Evolutionary conservation across 768 basidiomycete genomes (phyloP).

Genomic region (Pholiota conissans): DNA sequence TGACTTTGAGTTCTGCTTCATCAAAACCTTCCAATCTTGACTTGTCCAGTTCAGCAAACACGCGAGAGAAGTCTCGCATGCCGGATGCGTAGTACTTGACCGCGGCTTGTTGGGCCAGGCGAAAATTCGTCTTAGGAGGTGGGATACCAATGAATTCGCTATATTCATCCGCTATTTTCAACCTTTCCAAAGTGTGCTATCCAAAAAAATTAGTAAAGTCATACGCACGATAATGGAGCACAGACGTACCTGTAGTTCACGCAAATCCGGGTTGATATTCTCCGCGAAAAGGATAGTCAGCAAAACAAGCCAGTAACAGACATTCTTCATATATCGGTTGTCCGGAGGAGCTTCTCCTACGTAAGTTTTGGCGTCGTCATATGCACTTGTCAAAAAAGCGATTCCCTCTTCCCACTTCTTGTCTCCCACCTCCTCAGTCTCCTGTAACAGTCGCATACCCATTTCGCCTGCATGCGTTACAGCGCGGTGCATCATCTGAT

Average conservation of each 20-base stretch:
- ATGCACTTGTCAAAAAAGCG: constrained; percentile 58
- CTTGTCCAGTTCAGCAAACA: constrained; percentile 36
- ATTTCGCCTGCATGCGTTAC: constrained; percentile 60
- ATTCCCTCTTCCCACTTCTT: constrained; percentile 58
- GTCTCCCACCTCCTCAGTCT: constrained; percentile 38
- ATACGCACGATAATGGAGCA: too few species aligned
- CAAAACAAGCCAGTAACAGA: constrained; percentile 59
- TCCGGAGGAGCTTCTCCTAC: constrained; percentile 60
- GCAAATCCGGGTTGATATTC: constrained; percentile 46
- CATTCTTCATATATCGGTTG: constrained; percentile 57
- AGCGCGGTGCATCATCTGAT: constrained; percentile 59
- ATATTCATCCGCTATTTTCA: constrained; percentile 55
- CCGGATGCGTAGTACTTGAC: constrained; percentile 45
- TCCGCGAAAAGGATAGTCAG: constrained; percentile 54
- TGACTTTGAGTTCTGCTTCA: constrained; percentile 21
- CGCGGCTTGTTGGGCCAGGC: constrained; percentile 53
- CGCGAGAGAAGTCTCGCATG: constrained; percentile 43
- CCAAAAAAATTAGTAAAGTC: not conserved
- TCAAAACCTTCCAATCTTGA: constrained; percentile 24
- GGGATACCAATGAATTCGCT: constrained; percentile 42
- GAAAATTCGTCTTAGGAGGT: constrained; percentile 51
- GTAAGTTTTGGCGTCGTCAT: constrained; percentile 60
- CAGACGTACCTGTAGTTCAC: constrained; percentile 47
- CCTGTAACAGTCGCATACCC: constrained; percentile 49
- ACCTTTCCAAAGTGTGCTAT: constrained; percentile 29